Evolutionary conservation across 192 early-diverging fungal genomes (phyloP), one percentile per base, ranked within the genome.

Genomic region (Mortierella antarctica): DNA sequence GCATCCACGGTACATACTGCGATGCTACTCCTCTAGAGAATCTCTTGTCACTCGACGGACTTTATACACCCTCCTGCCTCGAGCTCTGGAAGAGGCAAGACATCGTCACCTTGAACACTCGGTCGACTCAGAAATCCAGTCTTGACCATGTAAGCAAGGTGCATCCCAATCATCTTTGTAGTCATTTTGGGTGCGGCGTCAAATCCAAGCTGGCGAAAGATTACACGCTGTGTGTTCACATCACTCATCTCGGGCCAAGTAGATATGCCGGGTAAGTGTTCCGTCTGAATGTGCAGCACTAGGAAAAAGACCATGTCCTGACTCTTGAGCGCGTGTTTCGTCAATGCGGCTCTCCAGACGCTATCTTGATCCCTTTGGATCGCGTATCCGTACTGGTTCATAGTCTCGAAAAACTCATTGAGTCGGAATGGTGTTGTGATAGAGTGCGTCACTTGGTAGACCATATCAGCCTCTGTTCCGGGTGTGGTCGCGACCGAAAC

Each of bases 241-340:
- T 97, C 92, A 57, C 95, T n/a, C n/a, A 99, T 88, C 52, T 89
- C 89, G 7, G 98, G 92, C 61, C 89, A 90, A 84, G 96, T 97
- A 47, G 97, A 98, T 18, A 91, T 90, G 0, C 95, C 95, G 4
- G 98, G 98, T 63, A 99, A 75, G 73, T 99, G 96, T 80, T 99
- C 97, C 57, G 99, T 86, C 6, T 99, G 97, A 82, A 98, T 98
- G 85, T 98, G 97, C 44, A 99, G 85, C 51, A 99, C 88, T 41
- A 97, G 98, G 88, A 88, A 99, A 60, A 99, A 88, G 20, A 97
- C 95, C 63, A 93, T 89, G 76, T 97, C 94, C 39, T 91, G 76
- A 31, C 85, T 81, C 58, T 89, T 78, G 55, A 98, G 90, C 14
- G 96, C 97, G 67, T 92, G 90, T 39, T 98, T 96, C 96, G 98